A percentile compares a stretch with the other conserved stretches of the same genome.
phyloP scores from a whole-genome alignment of 345 rosid genomes.

The Tarenaya hassleriana region DNA sequence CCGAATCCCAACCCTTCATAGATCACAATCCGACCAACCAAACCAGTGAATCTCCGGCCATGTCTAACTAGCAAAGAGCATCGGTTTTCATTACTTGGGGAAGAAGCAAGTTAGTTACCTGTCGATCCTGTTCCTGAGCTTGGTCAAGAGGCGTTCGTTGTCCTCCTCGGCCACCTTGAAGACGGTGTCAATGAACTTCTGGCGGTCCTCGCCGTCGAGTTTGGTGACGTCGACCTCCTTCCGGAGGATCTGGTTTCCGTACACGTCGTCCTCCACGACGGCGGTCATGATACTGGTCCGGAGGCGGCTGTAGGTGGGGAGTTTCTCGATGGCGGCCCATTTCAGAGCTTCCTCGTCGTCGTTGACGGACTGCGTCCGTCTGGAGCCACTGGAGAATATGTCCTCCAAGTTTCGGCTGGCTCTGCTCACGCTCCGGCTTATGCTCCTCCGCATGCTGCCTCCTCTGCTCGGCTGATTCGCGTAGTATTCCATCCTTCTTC shows the following conservation, averaged over 20 bases:
- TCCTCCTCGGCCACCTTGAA: conserved; percentile 86
- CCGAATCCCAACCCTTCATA: conserved; percentile 60
- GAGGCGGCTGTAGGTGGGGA: conserved; percentile 76
- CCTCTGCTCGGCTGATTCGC: conserved; percentile 26
- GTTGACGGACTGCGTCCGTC: conserved; percentile 41
- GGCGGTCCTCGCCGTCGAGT: conserved; percentile 56
- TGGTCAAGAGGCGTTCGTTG: conserved; percentile 65
- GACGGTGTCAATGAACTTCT: conserved; percentile 61
- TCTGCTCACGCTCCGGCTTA: conserved; percentile 56
- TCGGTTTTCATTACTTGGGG: not conserved
- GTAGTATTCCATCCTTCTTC: conserved; percentile 23
- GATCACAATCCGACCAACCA: too few relatives aligned
- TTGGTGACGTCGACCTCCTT: conserved; percentile 68
- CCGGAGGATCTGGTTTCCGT: conserved; percentile 28
- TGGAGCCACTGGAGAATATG: conserved; percentile 43
- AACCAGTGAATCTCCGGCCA: too few relatives aligned
- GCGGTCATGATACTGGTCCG: conserved; percentile 68
- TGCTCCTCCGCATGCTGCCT: conserved; percentile 33
- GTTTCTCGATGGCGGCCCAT: conserved; percentile 93
- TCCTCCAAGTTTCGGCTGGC: conserved; percentile 62
- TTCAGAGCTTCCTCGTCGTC: conserved; percentile 90
- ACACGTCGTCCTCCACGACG: conserved; percentile 33
- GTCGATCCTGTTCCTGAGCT: conserved; percentile 67
- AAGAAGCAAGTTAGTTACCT: conserved; percentile 37
- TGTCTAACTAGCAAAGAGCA: not conserved